Evolutionary conservation across 768 basidiomycete genomes (phyloP).

Genomic region (Lactarius sanguifluus): DNA sequence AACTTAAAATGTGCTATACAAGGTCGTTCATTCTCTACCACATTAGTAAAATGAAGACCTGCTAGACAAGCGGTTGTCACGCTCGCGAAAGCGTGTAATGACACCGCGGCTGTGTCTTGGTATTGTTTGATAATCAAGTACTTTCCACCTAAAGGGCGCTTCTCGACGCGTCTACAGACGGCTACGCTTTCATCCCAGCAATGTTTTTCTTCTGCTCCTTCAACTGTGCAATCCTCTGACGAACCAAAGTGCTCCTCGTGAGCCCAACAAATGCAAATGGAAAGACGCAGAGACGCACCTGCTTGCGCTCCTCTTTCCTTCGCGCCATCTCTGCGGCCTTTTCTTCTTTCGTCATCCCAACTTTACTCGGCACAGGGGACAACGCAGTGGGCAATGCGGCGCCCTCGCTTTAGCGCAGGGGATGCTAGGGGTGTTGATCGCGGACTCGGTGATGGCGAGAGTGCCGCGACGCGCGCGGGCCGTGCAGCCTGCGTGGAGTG

Average conservation of each 20-base stretch:
- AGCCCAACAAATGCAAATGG: background rate
- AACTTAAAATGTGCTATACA: background rate
- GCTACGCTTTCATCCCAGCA: constrained; percentile 16
- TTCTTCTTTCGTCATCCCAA: constrained; percentile 79
- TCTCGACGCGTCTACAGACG: background rate
- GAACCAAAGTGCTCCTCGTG: background rate
- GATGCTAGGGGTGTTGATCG: constrained; percentile 18
- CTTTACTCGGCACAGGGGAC: constrained; percentile 38
- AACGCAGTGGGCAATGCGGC: constrained; percentile 32
- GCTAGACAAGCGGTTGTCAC: background rate
- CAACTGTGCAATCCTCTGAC: constrained; percentile 70
- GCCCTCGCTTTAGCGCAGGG: constrained; percentile 27
- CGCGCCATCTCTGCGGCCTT: constrained; percentile 91
- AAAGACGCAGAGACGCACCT: constrained; percentile 47
- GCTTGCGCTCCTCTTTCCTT: constrained; percentile 88
- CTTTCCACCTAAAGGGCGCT: background rate
- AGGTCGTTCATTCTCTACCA: background rate
- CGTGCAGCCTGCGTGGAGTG: background rate
- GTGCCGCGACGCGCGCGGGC: constrained; percentile 7
- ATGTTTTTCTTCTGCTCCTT: constrained; percentile 77
- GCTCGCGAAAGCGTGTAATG: background rate
- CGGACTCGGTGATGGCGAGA: constrained; percentile 11
- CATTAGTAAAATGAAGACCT: background rate
- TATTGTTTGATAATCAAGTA: background rate
- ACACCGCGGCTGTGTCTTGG: background rate